Evolutionary conservation across 352 stramenopile genomes (phyloP), one percentile per base, ranked within the genome.

Genomic region (Pythium sp.): DNA sequence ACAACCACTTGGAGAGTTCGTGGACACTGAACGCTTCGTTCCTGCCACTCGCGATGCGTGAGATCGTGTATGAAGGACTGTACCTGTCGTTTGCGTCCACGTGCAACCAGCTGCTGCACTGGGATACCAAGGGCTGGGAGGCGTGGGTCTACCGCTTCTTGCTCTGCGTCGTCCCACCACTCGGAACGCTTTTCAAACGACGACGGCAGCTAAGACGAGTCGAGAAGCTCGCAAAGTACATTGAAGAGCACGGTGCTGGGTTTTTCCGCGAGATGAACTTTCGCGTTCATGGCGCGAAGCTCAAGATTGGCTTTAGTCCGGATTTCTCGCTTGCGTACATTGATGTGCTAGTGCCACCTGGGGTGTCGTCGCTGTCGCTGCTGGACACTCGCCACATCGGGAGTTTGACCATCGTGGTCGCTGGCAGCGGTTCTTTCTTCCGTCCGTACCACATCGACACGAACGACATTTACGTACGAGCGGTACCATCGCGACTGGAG

Each of bases 191-290:
- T 30, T 88, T 92, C 65, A 79, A 92, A 59, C 81, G 86, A n/a
- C 77, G 72, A 5, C 79, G 86, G 0, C 88, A 94, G 67, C 73
- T 93, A 30, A 47, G 77, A 59, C 78, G 84, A 5, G 84, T 95
- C 12, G 78, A 88, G 62, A 77, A 79, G 14, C 75, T 95, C 6
- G 78, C 78, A 1, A 87, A 91, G 67, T 91, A 84, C 61, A 76
- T 93, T 38, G 75, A 73, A 36, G 75, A 89, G 15, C 88, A 87
- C 62, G 84, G 84, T 18, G 81, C 79, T 7, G 79, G 88, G 20
- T 94, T 95, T 60, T 92, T 93, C 46, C 86, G 88, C 41, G 86
- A 94, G 64, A 81, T 93, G 53, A 90, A 90, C 62, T 90, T 93
- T 64, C 84, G 86, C 18, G 80, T 87, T 22, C 84, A 93, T 64